Evolutionary conservation across 768 basidiomycete genomes (phyloP).

Genomic region (Suillus discolor): DNA sequence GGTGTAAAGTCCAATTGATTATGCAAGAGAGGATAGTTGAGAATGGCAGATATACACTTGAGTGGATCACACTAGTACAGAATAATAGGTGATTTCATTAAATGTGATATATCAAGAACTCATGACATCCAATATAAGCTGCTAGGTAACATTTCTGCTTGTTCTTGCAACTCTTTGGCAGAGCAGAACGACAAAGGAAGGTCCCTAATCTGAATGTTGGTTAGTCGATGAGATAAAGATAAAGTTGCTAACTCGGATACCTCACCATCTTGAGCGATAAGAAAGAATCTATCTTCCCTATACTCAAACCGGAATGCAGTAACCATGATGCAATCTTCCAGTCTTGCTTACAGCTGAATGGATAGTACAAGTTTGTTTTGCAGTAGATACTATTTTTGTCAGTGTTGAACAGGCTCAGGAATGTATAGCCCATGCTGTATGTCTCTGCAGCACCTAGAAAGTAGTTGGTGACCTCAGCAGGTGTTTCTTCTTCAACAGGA

Average conservation of each 20-base stretch:
- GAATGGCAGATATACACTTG: constrained; percentile 24
- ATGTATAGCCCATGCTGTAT: not conserved
- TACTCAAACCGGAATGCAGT: not conserved
- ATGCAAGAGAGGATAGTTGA: not conserved
- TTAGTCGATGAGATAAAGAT: not conserved
- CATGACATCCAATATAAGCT: not conserved
- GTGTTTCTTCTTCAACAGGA: not conserved
- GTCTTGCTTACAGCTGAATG: too few species aligned
- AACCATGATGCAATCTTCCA: not conserved
- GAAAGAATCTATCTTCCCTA: not conserved
- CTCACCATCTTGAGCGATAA: not conserved
- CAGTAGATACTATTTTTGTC: not conserved
- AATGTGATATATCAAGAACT: constrained; percentile 8
- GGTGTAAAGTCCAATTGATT: too few species aligned
- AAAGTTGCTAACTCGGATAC: not conserved
- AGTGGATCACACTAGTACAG: constrained; percentile 29
- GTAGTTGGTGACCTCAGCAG: not conserved
- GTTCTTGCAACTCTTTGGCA: too few species aligned
- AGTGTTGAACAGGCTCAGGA: not conserved
- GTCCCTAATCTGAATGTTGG: too few species aligned
- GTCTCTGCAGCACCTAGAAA: not conserved
- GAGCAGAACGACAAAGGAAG: too few species aligned
- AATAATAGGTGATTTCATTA: constrained; percentile 23
- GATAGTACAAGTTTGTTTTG: not conserved
- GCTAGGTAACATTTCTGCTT: too few species aligned